Percentiles rank a stretch among this genome's conserved stretches.
These are phyloP conservation scores for Citrus glauca DNA, from an alignment of 345 rosid species.

Conservation along the genomic window DNA sequence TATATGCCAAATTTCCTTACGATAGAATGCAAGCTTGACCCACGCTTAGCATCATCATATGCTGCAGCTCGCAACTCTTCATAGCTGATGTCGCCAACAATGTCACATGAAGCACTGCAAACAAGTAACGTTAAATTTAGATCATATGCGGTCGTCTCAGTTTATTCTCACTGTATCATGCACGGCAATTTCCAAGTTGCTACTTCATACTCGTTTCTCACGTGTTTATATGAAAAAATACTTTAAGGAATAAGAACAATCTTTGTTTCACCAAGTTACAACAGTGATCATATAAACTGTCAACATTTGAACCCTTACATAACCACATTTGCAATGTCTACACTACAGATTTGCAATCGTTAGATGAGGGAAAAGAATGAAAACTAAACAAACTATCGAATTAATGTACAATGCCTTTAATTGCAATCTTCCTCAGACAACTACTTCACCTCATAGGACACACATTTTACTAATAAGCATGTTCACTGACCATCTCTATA, in stretches of 20 bases:
- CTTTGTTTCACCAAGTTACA: background rate
- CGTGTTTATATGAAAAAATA: background rate
- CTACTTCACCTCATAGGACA: background rate
- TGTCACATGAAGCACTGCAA: conserved; percentile 68
- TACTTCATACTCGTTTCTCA: background rate
- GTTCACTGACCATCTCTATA: background rate
- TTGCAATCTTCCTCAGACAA: background rate
- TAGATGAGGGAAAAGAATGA: background rate
- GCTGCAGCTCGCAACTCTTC: conserved; percentile 84
- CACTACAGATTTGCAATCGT: background rate
- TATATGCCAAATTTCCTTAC: conserved; percentile 45
- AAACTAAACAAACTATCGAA: background rate
- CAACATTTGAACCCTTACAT: background rate
- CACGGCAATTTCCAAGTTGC: background rate
- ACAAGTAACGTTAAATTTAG: conserved; percentile 6
- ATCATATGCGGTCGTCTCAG: background rate
- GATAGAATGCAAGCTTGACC: conserved; percentile 71
- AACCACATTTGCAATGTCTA: background rate
- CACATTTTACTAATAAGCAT: background rate
- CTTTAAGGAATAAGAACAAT: background rate
- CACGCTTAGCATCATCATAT: conserved; percentile 73
- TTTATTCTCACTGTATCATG: background rate
- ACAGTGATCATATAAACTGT: background rate
- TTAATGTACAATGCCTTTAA: background rate
- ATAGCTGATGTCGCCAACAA: conserved; percentile 65